A percentile compares a stretch with the other conserved stretches of the same genome.
Conservation (phyloP, 2,329 filamentous ascomycete species). For the Pseudocercospora vitis region DNA sequence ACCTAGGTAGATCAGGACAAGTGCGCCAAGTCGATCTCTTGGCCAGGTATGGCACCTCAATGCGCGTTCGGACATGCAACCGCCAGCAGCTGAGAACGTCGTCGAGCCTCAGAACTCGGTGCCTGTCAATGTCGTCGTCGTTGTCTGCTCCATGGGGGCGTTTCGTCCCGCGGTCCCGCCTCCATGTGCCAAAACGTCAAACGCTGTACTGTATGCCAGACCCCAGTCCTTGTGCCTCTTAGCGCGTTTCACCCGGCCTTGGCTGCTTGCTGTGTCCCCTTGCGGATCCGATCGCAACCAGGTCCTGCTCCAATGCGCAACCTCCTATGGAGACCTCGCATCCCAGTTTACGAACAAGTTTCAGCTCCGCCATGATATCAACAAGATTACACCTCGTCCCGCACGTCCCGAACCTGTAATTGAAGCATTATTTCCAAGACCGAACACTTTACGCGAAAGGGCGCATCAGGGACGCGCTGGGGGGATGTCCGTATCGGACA, state of each 20-base stretch:
- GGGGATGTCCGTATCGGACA: background rate
- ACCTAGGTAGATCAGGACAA: background rate
- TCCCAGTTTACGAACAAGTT: background rate
- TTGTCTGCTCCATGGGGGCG: background rate
- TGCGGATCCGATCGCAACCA: background rate
- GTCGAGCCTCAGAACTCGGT: too few species aligned
- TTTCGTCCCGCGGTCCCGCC: background rate
- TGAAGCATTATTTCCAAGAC: background rate
- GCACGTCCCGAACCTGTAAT: background rate
- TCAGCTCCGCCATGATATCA: conserved; percentile 5
- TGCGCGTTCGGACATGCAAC: too few species aligned
- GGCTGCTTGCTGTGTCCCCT: background rate
- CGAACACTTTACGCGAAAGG: background rate
- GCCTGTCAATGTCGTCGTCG: too few species aligned
- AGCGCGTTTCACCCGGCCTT: background rate
- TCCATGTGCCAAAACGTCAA: too few species aligned
- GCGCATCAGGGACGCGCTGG: background rate
- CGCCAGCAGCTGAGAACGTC: too few species aligned
- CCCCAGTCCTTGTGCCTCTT: background rate
- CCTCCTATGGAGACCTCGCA: background rate
- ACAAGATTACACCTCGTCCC: background rate
- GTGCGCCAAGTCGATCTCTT: background rate
- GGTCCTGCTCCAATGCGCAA: background rate
- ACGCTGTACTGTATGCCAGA: too few species aligned
- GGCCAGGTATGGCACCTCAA: background rate